These are phyloP conservation scores for Quercus ilex DNA, from an alignment of 306 rosid genomes.

Conservation along the genomic window DNA sequence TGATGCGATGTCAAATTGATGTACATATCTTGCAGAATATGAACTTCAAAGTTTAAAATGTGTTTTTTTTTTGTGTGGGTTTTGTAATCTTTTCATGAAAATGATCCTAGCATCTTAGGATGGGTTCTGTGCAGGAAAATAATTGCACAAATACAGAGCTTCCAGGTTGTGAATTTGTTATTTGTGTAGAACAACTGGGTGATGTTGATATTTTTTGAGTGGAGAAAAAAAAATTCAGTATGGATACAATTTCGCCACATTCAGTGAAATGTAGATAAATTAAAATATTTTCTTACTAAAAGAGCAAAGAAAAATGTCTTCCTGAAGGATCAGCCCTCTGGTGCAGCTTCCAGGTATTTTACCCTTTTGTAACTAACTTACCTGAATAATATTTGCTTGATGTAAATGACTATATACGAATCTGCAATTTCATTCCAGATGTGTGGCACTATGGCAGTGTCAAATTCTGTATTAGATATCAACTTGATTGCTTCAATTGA, in stretches of 20 bases:
- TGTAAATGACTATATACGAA: no score
- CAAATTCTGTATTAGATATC: no score
- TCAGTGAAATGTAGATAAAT: not conserved
- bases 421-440: no score
- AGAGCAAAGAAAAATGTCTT: no score
- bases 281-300: no score
- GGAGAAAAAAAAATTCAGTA: not conserved
- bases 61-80: not conserved
- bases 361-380: no score
- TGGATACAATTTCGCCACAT: not conserved
- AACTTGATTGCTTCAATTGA: no score
- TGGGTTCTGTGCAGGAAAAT: not conserved
- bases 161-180: not conserved
- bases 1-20: constrained; percentile 20
- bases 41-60: not conserved
- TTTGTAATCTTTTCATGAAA: not conserved
- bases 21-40: not conserved
- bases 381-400: no score
- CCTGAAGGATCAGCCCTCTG: no score
- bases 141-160: not conserved
- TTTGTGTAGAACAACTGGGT: not conserved
- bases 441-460: no score
- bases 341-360: no score
- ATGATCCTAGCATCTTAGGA: not conserved
- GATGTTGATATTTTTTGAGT: not conserved